Base-by-base conservation (phyloP, 495 filamentous ascomycete species). In the Cercophora samala region DNA sequence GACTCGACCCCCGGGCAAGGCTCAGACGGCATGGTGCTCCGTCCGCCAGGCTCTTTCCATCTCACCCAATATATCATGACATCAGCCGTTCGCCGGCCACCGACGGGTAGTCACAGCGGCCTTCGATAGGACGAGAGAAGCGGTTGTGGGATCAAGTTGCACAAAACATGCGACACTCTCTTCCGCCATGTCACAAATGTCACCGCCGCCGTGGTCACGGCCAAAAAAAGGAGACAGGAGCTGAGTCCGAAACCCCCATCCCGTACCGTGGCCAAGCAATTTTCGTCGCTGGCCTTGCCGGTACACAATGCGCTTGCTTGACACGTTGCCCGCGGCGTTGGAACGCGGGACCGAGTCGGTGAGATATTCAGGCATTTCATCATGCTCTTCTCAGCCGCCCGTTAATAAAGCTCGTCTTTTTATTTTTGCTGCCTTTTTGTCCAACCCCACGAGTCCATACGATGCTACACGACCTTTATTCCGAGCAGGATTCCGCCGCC, bases 101-200 rank as follows among this genome's bases (percentile, higher is more conserved):
- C 53, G 6, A 56, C 53, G 53, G 53, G n/a, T 56, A 56, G n/a
- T 3, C 13, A 56, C 53, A 56, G 53, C 3, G 53, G 6, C n/a
- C 22, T 56, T 56, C 53, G 6, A 19, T 56, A 23, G 53, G n/a
- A 56, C 53, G 22, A 56, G 22, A 25, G 8, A 60, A 25, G 17
- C 24, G 22, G 32, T 25, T 62, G 26, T 24, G 42, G 32, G 42
- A 46, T 15, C 21, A 23, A 23, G 64, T 66, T 19, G 42, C 60
- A 67, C 60, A 63, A 54, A 37, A 25, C 65, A 62, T 53, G 37
- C 65, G 65, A 42, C 59, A 29, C 65, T 25, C 58, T 66, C 59
- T 54, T 66, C 63, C 62, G 56, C 51, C 62, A 51, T 68, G 23
- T 9, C 66, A 68, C 63, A 64, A 55, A 60, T 65, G 58, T 59